Evolutionary conservation across 441 rosid genomes (phyloP).

Genomic region (Euphorbia celastroides): DNA sequence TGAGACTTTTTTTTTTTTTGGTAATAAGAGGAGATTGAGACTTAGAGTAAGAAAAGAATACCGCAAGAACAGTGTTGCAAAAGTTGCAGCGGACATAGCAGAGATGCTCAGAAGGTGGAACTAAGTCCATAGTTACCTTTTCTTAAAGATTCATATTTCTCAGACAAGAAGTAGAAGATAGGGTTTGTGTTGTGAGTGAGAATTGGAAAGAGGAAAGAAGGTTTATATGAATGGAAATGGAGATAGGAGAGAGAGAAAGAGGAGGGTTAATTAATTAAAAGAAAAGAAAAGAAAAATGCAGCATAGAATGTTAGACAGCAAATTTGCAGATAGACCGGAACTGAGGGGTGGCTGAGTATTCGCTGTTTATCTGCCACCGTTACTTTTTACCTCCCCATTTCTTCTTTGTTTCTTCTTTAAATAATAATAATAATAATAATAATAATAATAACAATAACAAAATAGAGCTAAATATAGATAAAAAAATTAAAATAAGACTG

Average conservation of each 20-base stretch:
- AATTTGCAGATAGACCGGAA: background rate
- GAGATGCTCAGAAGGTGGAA: slow-evolving; percentile 68
- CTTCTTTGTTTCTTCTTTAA: background rate
- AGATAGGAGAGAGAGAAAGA: slow-evolving; percentile 4
- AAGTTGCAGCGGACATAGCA: slow-evolving; percentile 97
- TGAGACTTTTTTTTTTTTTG: no score
- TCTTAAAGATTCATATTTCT: slow-evolving; percentile 56
- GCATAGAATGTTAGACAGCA: background rate
- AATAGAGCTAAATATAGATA: no score
- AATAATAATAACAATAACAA: no score
- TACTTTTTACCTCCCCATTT: background rate
- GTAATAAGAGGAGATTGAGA: no score
- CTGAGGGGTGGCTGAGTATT: background rate
- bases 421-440: no score
- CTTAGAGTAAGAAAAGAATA: slow-evolving; percentile 19
- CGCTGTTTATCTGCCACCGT: slow-evolving; percentile 8
- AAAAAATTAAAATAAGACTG: no score
- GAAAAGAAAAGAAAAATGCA: background rate
- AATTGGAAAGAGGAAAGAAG: background rate
- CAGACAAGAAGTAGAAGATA: slow-evolving; percentile 19
- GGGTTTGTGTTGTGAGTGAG: slow-evolving; percentile 20
- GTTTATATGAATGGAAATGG: slow-evolving; percentile 7
- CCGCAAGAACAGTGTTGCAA: slow-evolving; percentile 98
- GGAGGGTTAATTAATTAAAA: no score
- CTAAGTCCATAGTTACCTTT: slow-evolving; percentile 54